A percentile compares a stretch with the other conserved stretches of the same genome.
Evolutionary conservation across 345 rosid genomes (phyloP).

Genomic region (Excoecaria agallocha): DNA sequence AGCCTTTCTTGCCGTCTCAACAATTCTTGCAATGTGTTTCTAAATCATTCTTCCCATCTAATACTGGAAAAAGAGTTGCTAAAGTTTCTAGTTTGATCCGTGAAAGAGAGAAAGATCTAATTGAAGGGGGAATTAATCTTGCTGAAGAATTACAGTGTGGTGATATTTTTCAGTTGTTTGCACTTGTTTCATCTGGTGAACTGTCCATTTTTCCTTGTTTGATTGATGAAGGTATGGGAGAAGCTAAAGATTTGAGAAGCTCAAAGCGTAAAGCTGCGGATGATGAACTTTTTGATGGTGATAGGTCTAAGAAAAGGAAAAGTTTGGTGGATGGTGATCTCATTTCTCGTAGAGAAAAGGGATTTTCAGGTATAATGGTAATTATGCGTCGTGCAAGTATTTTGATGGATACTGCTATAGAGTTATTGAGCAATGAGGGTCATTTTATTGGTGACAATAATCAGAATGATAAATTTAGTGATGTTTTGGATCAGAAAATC

Average conservation of each 20-base stretch:
- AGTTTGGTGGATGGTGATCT: too few species aligned
- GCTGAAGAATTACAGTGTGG: slow-evolving; percentile 84
- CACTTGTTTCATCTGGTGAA: slow-evolving; percentile 74
- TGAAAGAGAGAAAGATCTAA: too few species aligned
- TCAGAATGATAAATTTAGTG: slow-evolving; percentile 34
- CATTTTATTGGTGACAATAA: slow-evolving; percentile 23
- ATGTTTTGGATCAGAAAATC: slow-evolving; percentile 26
- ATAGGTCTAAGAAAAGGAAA: too few species aligned
- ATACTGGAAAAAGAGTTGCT: slow-evolving; percentile 81
- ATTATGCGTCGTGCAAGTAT: slow-evolving; percentile 45
- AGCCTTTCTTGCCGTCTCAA: slow-evolving; percentile 76
- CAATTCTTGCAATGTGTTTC: slow-evolving; percentile 71
- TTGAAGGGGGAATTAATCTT: slow-evolving; percentile 52
- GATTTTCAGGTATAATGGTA: too few species aligned
- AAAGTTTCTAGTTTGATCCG: slow-evolving; percentile 72
- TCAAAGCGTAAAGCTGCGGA: slow-evolving; percentile 61
- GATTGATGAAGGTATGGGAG: slow-evolving; percentile 92
- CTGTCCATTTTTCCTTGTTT: slow-evolving; percentile 57
- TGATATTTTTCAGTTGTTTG: slow-evolving; percentile 70
- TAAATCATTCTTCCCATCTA: slow-evolving; percentile 68
- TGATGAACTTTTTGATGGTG: slow-evolving; percentile 52
- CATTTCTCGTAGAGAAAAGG: too few species aligned
- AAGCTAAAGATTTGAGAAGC: slow-evolving; percentile 77
- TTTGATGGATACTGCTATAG: slow-evolving; percentile 41
- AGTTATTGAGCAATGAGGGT: slow-evolving; percentile 47